Evolutionary conservation across 768 basidiomycete genomes (phyloP), one percentile per base, ranked within the genome.

Genomic region (Grammothele lineata): DNA sequence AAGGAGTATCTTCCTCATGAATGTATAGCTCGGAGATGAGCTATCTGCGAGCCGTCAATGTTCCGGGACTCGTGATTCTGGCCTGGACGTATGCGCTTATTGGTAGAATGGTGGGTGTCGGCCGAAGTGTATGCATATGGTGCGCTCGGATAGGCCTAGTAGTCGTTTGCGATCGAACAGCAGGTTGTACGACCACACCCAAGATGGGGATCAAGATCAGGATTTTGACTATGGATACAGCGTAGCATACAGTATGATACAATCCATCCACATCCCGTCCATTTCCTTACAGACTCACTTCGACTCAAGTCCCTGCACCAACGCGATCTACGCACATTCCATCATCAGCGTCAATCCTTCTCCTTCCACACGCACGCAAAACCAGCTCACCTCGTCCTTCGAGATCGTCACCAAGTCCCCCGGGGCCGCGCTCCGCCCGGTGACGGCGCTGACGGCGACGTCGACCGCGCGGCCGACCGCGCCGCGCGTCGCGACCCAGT

Each of bases 391-490:
- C 78, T 94, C 92, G 21, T 76, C 66, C 43, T 76, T 76, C 12
- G 70, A 82, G 62, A 95, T 85, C 2, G 82, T 87, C 55, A 81
- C 70, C 55, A 94, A 62, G 60, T 92, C 83, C 9, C 93, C 92
- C 0, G 87, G 87, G 8, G 75, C 72, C 11, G 83, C 74, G 2
- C 72, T 73, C 35, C 74, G 77, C 3, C 90, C 89, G 2, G 78
- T 78, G 19, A 80, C 67, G 0, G 81, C 75, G 39, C 76, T 70
- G 5, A 78, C 47, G 4, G 81, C 81, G 37, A 80, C 72, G 39
- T 92, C 79, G 7, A 81, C 65, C 1, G 77, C 73, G 36, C 80
- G 77, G 4, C 77, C 75, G 45, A 89, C 53, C 17, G 68, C 61
- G 12, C 78, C 76, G 53, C 80, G 78, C 26, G 76, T 85, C 5